Conservation (phyloP, 192 early-diverging fungal genomes). For the Coemansia javaensis region DNA sequence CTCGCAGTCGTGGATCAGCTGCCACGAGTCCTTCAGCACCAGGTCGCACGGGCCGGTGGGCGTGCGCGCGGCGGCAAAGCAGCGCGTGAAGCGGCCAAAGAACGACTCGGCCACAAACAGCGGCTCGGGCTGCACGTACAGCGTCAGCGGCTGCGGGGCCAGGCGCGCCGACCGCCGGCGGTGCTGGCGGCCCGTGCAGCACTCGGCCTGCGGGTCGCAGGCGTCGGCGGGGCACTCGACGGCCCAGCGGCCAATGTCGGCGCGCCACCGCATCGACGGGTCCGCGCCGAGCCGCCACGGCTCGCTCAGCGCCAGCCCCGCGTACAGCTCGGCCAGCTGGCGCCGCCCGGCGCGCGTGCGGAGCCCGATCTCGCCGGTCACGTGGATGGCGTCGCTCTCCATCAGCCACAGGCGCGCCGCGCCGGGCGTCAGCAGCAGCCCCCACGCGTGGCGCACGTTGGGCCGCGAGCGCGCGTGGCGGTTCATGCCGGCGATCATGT, state of each 20-base stretch:
- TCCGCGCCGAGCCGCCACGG: constrained; percentile 33
- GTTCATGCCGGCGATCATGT: constrained; percentile 29
- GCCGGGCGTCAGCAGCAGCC: constrained; percentile 15
- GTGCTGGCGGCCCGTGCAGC: background rate
- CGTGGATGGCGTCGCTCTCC: constrained; percentile 41
- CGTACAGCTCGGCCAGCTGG: constrained; percentile 3
- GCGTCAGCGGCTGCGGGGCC: constrained; percentile 7
- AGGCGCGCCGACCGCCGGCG: constrained; percentile 14
- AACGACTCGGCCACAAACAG: constrained; percentile 35
- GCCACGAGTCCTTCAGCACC: constrained; percentile 48
- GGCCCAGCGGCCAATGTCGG: constrained; percentile 25
- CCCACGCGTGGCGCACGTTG: constrained; percentile 34
- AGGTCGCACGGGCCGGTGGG: constrained; percentile 7
- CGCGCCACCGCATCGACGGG: constrained; percentile 34
- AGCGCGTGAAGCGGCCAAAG: constrained; percentile 42
- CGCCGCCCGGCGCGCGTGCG: constrained; percentile 3
- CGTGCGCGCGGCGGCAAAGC: constrained; percentile 17
- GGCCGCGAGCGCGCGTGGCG: constrained; percentile 16
- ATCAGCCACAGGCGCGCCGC: constrained; percentile 28
- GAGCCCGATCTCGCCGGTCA: constrained; percentile 8
- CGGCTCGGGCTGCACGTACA: constrained; percentile 21
- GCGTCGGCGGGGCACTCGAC: constrained; percentile 26
- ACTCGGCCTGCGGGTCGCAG: constrained; percentile 2
- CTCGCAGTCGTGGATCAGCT: constrained; percentile 10
- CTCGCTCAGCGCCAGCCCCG: constrained; percentile 14